Evolutionary conservation across 768 basidiomycete species (phyloP), one percentile per base, ranked within the genome.

Genomic region (Tylopilus plumbeoviolaceoides): DNA sequence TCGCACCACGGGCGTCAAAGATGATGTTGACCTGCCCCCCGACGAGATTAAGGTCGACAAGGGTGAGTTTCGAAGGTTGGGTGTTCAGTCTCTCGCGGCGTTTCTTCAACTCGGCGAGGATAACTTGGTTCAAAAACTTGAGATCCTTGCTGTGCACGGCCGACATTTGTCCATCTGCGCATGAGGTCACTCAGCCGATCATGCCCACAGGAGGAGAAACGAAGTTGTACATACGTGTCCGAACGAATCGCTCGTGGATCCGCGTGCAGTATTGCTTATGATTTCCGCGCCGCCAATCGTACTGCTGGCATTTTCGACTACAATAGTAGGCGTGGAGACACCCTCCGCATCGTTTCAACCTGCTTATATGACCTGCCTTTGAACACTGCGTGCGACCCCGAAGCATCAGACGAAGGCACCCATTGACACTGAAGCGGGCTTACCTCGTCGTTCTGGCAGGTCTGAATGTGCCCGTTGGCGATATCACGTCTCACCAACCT

Each of bases 281-380:
- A 39, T 50, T 63, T n/a, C 66, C 66, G 23, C 55, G 25, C 40
- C 40, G 28, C 66, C 66, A 69, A 12, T 67, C 66, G 31, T 59
- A 51, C 23, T 57, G 61, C 55, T 68, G 66, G 54, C 66, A 68
- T 35, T 50, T 47, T 23, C 44, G 59, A 46, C 57, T 58, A 30
- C 68, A 69, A 18, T 69, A 69, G 38, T 59, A 69, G 28, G 65
- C 54, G n/a, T 67, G 66, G 23, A 63, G 55, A 47, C 63, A 69
- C 5, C 67, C 65, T 17, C 35, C 58, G 25, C 67, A 67, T 0
- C 65, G 61, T 47, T 57, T 67, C 25, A 67, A 59, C n/a, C 43
- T 55, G n/a, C 56, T 45, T 15, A 64, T 39, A 9, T 35, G 25
- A 7, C 31, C 47, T 14, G 56, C 38, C 56, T 51, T 69, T 15